Base-by-base conservation (phyloP, 169 alveolate species). In the Plasmodium gaboni region DNA sequence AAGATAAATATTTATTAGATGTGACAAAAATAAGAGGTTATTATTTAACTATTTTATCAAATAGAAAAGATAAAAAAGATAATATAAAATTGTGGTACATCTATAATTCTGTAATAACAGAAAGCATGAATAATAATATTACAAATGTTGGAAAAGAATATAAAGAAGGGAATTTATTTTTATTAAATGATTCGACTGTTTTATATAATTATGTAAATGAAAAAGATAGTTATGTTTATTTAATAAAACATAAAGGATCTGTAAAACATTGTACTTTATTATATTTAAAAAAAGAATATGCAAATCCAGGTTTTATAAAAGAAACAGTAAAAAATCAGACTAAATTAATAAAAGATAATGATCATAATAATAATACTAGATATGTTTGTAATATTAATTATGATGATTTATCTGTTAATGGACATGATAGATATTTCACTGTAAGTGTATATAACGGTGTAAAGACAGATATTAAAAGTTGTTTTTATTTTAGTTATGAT, bases 261-360 rank as follows among this genome's bases (percentile, higher is more conserved):
- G 78, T 42, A 6, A 78, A 78, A 19, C n/a, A 38, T 24, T 78
- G 89, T 22, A 53, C 89, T 0, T 59, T 78, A 13, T 64, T 78
- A 70, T 78, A 78, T 48, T 48, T 78, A 48, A 78, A 78, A 22
- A 78, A 38, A 65, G 78, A 64, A 0, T 7, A 78, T 13, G 51
- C 67, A 72, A 78, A 78, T 78, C 78, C 89, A 8, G 89, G 89
- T 1, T 78, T 78, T 65, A 28, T 64, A 0, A 78, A 65, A 24
- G 63, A 22, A 55, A 32, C 4, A 4, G 6, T 4, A 32, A 4
- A 4, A 32, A 32, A 32, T 7, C 44, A 32, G 0, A 32, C 44
- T 4, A 32, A 6, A 4, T 32, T 32, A 32, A 32, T 4, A 4
- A 32, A 32, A 32, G 44, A 32, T 32, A 32, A 32, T 32, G 0